These are phyloP conservation scores for Kodamaea restingae DNA, from an alignment of 805 yeast genomes.

Conservation along the genomic window DNA sequence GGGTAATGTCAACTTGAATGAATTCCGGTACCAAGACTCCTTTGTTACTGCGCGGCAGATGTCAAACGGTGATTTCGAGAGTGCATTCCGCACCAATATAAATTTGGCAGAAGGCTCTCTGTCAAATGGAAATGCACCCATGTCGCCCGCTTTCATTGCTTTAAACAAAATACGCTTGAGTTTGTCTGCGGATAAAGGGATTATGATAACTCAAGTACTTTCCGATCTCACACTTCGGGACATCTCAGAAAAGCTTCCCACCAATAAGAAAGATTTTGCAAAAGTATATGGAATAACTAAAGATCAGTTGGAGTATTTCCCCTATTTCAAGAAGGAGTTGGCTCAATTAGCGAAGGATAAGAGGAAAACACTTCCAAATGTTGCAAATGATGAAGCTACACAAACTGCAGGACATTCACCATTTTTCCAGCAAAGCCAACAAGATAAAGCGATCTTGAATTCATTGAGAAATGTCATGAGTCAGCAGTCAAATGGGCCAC, in stretches of 20 bases:
- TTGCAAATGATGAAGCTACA: slow-evolving; percentile 3
- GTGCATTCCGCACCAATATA: background rate
- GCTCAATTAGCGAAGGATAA: slow-evolving; percentile 29
- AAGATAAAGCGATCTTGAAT: slow-evolving; percentile 9
- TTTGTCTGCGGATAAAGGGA: slow-evolving; percentile 39
- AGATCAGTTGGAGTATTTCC: slow-evolving; percentile 31
- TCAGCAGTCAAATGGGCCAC: slow-evolving; percentile 3
- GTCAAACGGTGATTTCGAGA: slow-evolving; percentile 10
- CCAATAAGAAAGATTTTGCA: slow-evolving; percentile 43
- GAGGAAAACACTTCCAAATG: slow-evolving; percentile 14
- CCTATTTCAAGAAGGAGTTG: slow-evolving; percentile 36
- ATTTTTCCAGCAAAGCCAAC: slow-evolving; percentile 9
- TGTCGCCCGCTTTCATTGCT: slow-evolving; percentile 13
- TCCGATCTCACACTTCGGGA: slow-evolving; percentile 42
- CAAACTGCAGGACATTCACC: slow-evolving; percentile 2
- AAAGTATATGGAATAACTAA: slow-evolving; percentile 33
- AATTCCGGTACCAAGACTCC: slow-evolving; percentile 21
- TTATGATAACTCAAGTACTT: slow-evolving; percentile 20
- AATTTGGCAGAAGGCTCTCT: background rate
- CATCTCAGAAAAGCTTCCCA: slow-evolving; percentile 55
- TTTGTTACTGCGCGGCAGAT: slow-evolving; percentile 23
- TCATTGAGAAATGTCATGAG: slow-evolving; percentile 8
- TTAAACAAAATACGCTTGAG: slow-evolving; percentile 41
- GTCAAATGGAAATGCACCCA: slow-evolving; percentile 1
- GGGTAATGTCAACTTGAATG: slow-evolving; percentile 10